Evolutionary conservation across 345 rosid genomes (phyloP).

Genomic region (Pistacia integerrima): DNA sequence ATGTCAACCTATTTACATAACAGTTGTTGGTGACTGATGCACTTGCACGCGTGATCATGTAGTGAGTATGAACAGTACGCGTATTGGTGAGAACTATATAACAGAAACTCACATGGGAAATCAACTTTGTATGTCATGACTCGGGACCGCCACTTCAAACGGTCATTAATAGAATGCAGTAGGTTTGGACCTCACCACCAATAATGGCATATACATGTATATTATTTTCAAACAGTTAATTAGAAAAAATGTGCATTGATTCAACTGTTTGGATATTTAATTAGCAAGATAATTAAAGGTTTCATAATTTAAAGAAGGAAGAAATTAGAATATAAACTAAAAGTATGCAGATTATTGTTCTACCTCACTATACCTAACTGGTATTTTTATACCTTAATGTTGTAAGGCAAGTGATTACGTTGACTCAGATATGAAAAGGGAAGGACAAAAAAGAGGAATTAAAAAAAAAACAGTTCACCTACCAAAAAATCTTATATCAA

Average conservation of each 20-base stretch:
- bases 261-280: too few relatives aligned
- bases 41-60: constrained; percentile 11
- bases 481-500: constrained; percentile 19
- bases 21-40: constrained; percentile 17
- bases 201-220: not conserved
- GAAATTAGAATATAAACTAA: not conserved
- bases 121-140: constrained; percentile 18
- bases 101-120: constrained; percentile 35
- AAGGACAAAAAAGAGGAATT: not conserved
- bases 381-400: not conserved
- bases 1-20: constrained; percentile 24
- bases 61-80: constrained; percentile 20
- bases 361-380: not conserved
- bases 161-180: constrained; percentile 14
- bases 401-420: not conserved
- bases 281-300: too few relatives aligned
- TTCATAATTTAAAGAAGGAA: not conserved
- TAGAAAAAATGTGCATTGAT: too few relatives aligned
- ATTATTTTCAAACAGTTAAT: not conserved
- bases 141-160: constrained; percentile 19
- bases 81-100: constrained; percentile 9
- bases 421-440: not conserved
- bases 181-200: constrained; percentile 7
- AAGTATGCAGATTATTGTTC: too few relatives aligned
- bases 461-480: constrained; percentile 30